phyloP scores from a whole-genome alignment of 2,329 filamentous ascomycete species.

The Penicillium olsonii region DNA sequence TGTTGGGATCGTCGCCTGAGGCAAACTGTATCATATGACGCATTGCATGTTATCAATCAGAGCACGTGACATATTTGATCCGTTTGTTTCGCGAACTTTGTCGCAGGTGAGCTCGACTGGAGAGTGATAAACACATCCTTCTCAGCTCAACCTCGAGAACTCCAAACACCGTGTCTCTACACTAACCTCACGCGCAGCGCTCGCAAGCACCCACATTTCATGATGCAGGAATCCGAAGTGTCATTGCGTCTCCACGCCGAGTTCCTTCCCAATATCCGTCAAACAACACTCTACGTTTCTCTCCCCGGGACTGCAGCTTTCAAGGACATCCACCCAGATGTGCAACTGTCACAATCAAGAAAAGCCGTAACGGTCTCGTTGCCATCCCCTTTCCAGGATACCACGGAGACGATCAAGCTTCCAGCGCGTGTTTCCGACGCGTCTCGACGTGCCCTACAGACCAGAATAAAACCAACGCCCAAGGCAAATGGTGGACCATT shows the following conservation, averaged over 20 bases:
- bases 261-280: constrained; percentile 61
- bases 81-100: constrained; percentile 8
- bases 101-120: no score
- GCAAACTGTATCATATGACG: constrained; percentile 11
- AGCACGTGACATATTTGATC: background rate
- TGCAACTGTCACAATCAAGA: constrained; percentile 39
- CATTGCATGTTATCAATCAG: constrained; percentile 12
- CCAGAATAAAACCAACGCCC: background rate
- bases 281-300: constrained; percentile 59
- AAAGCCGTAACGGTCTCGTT: constrained; percentile 40
- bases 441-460: constrained; percentile 25
- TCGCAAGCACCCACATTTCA: background rate
- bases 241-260: constrained; percentile 58
- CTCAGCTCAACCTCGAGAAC: background rate
- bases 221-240: constrained; percentile 11
- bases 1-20: constrained; percentile 23
- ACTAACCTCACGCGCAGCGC: background rate
- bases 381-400: constrained; percentile 24
- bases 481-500: constrained; percentile 5
- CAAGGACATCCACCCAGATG: constrained; percentile 16
- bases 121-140: no score
- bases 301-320: constrained; percentile 32
- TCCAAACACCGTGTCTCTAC: background rate
- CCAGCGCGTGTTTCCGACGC: constrained; percentile 42
- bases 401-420: constrained; percentile 48